A percentile compares a stretch with the other conserved stretches of the same genome.
Conservation (phyloP, 345 rosid genomes). For the Dimocarpus longan region DNA sequence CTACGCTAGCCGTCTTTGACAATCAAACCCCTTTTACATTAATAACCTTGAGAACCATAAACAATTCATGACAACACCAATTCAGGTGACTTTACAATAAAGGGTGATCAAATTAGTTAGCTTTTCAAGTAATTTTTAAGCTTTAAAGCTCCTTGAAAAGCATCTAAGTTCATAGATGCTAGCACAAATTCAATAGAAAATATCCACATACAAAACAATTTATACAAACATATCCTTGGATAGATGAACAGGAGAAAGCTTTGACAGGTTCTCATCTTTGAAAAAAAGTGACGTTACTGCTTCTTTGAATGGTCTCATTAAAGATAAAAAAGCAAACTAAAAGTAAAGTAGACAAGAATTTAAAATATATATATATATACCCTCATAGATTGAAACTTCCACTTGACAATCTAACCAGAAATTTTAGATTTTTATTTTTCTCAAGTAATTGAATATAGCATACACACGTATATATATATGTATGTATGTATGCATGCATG, state of each 20-base stretch:
- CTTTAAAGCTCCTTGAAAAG: neutral
- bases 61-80: neutral
- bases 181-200: neutral
- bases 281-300: slow-evolving; percentile 13
- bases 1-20: too few relatives aligned
- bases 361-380: neutral
- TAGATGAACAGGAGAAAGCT: neutral
- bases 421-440: neutral
- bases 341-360: neutral
- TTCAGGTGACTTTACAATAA: neutral
- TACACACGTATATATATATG: too few relatives aligned
- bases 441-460: too few relatives aligned
- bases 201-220: neutral
- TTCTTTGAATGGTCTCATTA: slow-evolving; percentile 1
- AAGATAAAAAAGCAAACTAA: neutral
- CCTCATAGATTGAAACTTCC: neutral
- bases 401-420: too few relatives aligned
- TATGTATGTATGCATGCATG: too few relatives aligned
- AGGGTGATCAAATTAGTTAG: neutral
- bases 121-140: neutral
- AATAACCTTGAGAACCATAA: neutral
- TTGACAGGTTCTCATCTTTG: slow-evolving; percentile 27
- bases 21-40: too few relatives aligned
- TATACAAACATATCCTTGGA: neutral
- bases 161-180: neutral